Evolutionary conservation across 2,329 filamentous ascomycete genomes (phyloP).

Genomic region (Fusarium coffeatum): DNA sequence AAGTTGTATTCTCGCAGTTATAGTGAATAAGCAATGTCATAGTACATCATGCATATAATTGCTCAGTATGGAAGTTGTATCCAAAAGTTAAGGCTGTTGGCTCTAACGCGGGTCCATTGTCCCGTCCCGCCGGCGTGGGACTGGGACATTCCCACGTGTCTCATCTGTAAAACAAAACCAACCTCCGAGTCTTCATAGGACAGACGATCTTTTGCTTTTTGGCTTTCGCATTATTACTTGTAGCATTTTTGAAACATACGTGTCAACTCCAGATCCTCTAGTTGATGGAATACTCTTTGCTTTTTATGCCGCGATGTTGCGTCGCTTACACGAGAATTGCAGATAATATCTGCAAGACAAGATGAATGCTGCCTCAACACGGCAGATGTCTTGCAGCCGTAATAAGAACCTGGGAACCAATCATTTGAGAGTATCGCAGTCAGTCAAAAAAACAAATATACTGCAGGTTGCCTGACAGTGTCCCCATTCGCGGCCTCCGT

Average conservation of each 20-base stretch:
- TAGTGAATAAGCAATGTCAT: background rate
- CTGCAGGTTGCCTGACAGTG: constrained; percentile 9
- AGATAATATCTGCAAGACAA: constrained; percentile 1
- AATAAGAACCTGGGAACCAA: constrained; percentile 6
- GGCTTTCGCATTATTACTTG: background rate
- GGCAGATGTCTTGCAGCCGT: background rate
- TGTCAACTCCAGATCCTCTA: constrained; percentile 14
- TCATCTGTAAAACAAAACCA: constrained; percentile 19
- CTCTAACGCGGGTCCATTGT: constrained; percentile 14
- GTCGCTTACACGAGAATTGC: constrained; percentile 6
- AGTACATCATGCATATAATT: background rate
- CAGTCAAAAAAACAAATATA: background rate
- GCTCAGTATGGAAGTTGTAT: background rate
- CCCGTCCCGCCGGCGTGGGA: constrained; percentile 35
- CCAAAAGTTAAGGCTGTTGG: constrained; percentile 20
- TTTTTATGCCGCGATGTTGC: background rate
- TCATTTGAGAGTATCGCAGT: background rate
- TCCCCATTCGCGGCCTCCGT: constrained; percentile 19
- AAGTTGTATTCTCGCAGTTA: background rate
- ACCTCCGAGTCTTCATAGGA: constrained; percentile 5
- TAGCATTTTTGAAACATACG: constrained; percentile 11
- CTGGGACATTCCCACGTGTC: constrained; percentile 37
- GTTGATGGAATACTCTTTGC: constrained; percentile 5
- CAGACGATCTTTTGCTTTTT: constrained; percentile 10
- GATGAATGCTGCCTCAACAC: background rate